These are phyloP conservation scores for Neoascochyta sp. DNA, from an alignment of 2,329 filamentous ascomycete species.

Conservation along the genomic window DNA sequence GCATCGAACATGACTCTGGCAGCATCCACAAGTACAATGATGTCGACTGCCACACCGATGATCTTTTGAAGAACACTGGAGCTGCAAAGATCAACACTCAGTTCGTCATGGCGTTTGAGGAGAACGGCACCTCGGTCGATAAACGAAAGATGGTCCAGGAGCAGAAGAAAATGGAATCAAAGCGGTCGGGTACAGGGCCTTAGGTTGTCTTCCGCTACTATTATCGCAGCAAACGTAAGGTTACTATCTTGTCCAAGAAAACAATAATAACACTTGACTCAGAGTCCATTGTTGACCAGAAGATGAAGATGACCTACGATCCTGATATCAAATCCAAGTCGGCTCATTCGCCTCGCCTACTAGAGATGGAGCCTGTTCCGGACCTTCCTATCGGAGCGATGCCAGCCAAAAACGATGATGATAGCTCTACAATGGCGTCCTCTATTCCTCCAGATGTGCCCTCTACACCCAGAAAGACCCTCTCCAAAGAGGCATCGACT, in stretches of 20 bases:
- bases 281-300: constrained; percentile 15
- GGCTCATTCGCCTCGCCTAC: constrained; percentile 5
- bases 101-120: constrained; percentile 20
- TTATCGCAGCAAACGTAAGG: constrained; percentile 34
- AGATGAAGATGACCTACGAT: constrained; percentile 10
- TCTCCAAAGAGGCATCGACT: neutral
- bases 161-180: constrained; percentile 10
- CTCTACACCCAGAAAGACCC: constrained; percentile 4
- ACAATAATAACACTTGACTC: neutral
- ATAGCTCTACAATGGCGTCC: constrained; percentile 11
- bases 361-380: constrained; percentile 17
- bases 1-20: constrained; percentile 11
- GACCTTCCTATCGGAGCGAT: constrained; percentile 6
- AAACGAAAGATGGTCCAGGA: constrained; percentile 2
- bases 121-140: constrained; percentile 13
- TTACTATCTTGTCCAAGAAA: neutral
- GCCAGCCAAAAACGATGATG: constrained; percentile 9
- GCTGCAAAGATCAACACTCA: constrained; percentile 16
- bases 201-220: constrained; percentile 44
- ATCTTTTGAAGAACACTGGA: neutral
- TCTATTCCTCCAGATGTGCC: constrained; percentile 6
- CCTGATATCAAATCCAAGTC: constrained; percentile 3
- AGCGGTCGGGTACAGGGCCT: constrained; percentile 33
- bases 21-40: constrained; percentile 13
- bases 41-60: neutral